Conservation (phyloP, 371 early-diverging fungal genomes). For the Rhizopus arrhizus region DNA sequence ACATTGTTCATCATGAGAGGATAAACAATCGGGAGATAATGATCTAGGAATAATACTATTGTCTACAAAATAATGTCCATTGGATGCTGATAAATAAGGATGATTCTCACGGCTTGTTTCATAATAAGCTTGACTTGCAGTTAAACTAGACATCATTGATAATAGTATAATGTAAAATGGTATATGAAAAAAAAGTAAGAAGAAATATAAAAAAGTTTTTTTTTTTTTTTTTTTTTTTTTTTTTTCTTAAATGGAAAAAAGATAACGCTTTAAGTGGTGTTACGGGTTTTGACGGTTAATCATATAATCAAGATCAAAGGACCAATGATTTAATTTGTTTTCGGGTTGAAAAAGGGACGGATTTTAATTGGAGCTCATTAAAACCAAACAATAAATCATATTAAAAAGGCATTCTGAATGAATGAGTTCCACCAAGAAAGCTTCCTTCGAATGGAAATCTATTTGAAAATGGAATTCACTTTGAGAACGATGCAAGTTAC, state of each 20-base stretch:
- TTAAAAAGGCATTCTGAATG: slow-evolving; percentile 25
- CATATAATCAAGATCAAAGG: neutral
- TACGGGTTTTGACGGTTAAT: slow-evolving; percentile 20
- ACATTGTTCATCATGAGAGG: slow-evolving; percentile 9
- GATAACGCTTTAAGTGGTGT: slow-evolving; percentile 10
- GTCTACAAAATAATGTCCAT: slow-evolving; percentile 18
- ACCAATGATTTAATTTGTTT: neutral
- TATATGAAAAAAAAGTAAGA: neutral
- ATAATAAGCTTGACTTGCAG: slow-evolving; percentile 2
- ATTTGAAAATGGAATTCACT: slow-evolving; percentile 36
- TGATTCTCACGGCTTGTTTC: slow-evolving; percentile 10
- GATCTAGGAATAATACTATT: slow-evolving; percentile 25
- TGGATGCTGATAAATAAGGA: slow-evolving; percentile 12
- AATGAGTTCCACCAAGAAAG: slow-evolving; percentile 15
- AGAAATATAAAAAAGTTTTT: neutral
- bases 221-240: neutral
- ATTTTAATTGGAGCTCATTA: too few relatives aligned
- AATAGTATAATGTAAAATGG: neutral
- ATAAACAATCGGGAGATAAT: slow-evolving; percentile 22
- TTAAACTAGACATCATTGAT: neutral
- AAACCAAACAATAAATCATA: neutral
- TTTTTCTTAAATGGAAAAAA: slow-evolving; percentile 2
- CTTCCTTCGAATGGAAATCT: slow-evolving; percentile 24
- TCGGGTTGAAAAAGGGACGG: neutral
- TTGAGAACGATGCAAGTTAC: slow-evolving; percentile 40